Percentiles rank a stretch among this genome's conserved stretches.
phyloP scores from a whole-genome alignment of 1,139 yeast species.

The Kurtzmaniella quercitrusa region DNA sequence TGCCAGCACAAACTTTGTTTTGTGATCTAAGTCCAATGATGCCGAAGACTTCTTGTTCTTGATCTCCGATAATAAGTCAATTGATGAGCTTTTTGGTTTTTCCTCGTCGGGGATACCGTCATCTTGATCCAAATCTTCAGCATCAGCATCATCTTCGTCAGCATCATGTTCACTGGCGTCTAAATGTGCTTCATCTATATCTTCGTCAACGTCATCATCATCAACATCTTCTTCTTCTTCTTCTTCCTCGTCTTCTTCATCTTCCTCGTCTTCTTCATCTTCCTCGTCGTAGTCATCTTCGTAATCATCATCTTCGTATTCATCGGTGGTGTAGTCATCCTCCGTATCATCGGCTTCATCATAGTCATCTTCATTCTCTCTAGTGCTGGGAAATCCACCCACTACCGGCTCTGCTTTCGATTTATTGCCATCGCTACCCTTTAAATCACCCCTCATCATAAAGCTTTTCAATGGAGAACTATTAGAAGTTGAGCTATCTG shows the following conservation, averaged over 20 bases:
- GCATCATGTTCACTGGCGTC: conserved; percentile 7
- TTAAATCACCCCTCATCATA: conserved; percentile 29
- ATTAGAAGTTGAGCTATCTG: background rate
- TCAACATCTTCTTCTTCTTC: conserved; percentile 7
- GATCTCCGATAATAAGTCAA: background rate
- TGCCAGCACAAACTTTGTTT: conserved; percentile 6
- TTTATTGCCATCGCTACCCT: conserved; percentile 24
- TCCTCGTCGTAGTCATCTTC: conserved; percentile 11
- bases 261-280: conserved; percentile 8
- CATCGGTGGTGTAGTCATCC: conserved; percentile 12
- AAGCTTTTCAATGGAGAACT: conserved; percentile 42
- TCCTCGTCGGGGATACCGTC: conserved; percentile 3
- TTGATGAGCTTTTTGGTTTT: conserved; percentile 1
- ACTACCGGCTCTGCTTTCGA: background rate
- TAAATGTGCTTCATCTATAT: too few relatives aligned
- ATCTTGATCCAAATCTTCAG: conserved; percentile 4
- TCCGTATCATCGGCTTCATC: conserved; percentile 22
- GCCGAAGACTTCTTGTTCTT: conserved; percentile 4
- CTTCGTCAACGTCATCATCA: conserved; percentile 5
- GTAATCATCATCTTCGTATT: conserved; percentile 13
- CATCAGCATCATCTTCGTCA: conserved; percentile 5
- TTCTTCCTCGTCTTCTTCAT: conserved; percentile 8
- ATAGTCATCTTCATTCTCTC: conserved; percentile 19
- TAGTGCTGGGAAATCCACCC: conserved; percentile 8
- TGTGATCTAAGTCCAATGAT: conserved; percentile 4